Percentiles rank a stretch among this genome's conserved stretches.
These are phyloP conservation scores for Globisporangium mamillatum DNA, from an alignment of 352 stramenopile genomes.

Conservation along the genomic window DNA sequence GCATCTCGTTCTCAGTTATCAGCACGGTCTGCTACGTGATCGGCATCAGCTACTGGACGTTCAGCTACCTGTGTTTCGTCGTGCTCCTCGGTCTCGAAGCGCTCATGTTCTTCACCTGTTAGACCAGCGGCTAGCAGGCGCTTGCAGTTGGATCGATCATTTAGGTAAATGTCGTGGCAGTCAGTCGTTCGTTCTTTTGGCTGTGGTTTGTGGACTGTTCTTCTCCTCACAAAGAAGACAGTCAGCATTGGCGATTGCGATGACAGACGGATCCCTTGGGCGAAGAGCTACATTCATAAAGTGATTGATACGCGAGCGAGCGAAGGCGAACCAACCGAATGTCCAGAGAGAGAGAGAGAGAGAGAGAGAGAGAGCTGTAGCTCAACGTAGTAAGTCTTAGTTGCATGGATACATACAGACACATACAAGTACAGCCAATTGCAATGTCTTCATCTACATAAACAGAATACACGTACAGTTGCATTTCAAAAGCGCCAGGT, in stretches of 20 bases:
- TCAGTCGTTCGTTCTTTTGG: not conserved
- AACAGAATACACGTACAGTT: not conserved
- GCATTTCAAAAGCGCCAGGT: not conserved
- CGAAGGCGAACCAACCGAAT: not conserved
- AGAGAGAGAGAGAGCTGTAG: not conserved
- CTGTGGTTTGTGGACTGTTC: not conserved
- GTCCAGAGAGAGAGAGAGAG: not conserved
- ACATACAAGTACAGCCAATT: not conserved
- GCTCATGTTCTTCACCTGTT: conserved; percentile 83
- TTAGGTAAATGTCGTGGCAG: not conserved
- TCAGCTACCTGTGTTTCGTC: conserved; percentile 51
- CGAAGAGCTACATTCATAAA: not conserved
- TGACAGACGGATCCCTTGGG: not conserved
- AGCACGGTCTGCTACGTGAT: conserved; percentile 37
- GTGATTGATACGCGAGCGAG: not conserved
- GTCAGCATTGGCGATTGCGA: not conserved
- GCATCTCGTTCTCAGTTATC: conserved; percentile 40
- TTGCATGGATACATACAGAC: conserved; percentile 1
- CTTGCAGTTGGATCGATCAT: not conserved
- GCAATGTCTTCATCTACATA: not conserved
- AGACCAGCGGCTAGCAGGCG: conserved; percentile 14
- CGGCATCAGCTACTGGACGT: conserved; percentile 64
- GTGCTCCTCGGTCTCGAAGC: conserved; percentile 49
- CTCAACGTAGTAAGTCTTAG: not conserved
- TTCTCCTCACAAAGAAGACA: conserved; percentile 11